phyloP scores from a whole-genome alignment of 768 basidiomycete species.

The Gymnopilus dilepis region DNA sequence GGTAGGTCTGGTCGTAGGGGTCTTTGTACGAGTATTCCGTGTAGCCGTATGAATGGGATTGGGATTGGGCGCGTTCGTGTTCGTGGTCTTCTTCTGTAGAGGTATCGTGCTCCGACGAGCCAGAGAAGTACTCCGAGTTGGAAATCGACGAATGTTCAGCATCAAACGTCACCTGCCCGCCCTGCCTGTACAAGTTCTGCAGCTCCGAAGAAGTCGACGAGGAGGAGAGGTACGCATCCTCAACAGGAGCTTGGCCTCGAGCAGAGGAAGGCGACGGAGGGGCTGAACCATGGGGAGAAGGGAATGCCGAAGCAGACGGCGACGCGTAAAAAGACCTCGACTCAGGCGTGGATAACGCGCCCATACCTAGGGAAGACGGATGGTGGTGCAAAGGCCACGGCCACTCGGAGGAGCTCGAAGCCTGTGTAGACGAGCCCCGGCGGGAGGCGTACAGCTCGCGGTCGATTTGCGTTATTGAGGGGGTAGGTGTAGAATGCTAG shows the following conservation, averaged over 20 bases:
- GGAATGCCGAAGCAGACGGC: background rate
- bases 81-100: too few species aligned
- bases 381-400: slow-evolving; percentile 9
- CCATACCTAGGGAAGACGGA: slow-evolving; percentile 7
- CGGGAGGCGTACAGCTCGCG: background rate
- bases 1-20: background rate
- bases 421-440: background rate
- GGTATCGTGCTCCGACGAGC: too few species aligned
- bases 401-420: background rate
- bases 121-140: background rate
- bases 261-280: background rate
- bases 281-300: too few species aligned
- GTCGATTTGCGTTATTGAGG: background rate
- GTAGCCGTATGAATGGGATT: too few species aligned
- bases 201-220: background rate
- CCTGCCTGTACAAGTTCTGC: background rate
- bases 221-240: background rate
- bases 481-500: background rate
- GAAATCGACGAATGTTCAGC: background rate
- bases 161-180: background rate
- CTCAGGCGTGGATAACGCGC: background rate
- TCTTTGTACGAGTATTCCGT: too few species aligned
- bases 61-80: too few species aligned
- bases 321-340: background rate
- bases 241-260: background rate